Base-by-base conservation (phyloP, 805 yeast species). In the Millerozyma acaciae region DNA sequence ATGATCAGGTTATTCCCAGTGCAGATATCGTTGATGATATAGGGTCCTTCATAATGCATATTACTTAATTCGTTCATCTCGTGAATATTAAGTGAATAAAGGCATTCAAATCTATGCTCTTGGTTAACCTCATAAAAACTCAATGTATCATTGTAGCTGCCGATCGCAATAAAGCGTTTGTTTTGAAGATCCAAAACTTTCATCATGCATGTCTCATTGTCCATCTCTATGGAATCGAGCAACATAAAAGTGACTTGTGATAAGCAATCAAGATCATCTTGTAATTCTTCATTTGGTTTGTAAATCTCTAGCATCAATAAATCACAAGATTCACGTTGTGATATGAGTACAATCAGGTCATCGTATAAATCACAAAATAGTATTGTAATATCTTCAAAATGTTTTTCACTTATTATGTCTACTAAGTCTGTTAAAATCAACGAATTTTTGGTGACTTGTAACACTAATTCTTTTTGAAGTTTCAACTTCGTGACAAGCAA, bases 361-460 rank as follows among this genome's bases (percentile, higher is more conserved):
- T 29, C 34, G 3, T 17, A 13, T 6, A 41, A 15, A n/a, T 39
- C 38, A 25, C 45, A 43, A 8, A 35, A 32, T 4, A 51, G 16
- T 8, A 53, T 39, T n/a, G 21, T 32, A 12, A 32, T 32, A 9
- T 37, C 34, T n/a, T 26, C 33, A 12, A 42, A 30, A 8, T 24
- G 10, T 13, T 33, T 21, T 2, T 35, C 8, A 4, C 35, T 7
- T 14, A 30, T 10, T 8, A 22, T 17, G 26, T 45, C 51, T 8
- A 34, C 24, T 25, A 59, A 40, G 35, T 58, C 39, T 2, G 61
- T 39, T 13, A 60, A 26, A 3, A 45, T 30, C 5, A 62, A 35
- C 2, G 39, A 27, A 12, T 21, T 32, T 2, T 54, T 38, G 2
- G 62, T 51, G 16, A 63, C 42, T 36, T 65, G 69, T 4, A 60